A percentile compares a stretch with the other conserved stretches of the same genome.
Conservation (phyloP, 2,329 filamentous ascomycete genomes). For the Fusarium sp. region DNA sequence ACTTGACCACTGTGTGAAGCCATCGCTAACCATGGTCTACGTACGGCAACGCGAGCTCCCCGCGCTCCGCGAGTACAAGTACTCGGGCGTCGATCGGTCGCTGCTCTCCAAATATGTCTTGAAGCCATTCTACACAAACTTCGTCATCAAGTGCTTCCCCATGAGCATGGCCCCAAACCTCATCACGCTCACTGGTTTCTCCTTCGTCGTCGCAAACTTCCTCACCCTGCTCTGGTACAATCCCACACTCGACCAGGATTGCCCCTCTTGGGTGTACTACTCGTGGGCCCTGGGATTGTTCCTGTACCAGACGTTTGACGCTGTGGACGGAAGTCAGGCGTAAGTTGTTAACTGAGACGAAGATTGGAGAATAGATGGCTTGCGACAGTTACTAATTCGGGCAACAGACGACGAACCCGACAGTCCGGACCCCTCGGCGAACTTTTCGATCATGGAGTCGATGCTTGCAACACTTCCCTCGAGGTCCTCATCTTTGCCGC, state of each 20-base stretch:
- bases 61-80: slow-evolving; percentile 94
- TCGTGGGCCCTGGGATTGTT: slow-evolving; percentile 92
- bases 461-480: slow-evolving; percentile 95
- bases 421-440: slow-evolving; percentile 96
- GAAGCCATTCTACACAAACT: slow-evolving; percentile 96
- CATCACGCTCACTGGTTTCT: slow-evolving; percentile 92
- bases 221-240: slow-evolving; percentile 95
- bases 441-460: slow-evolving; percentile 97
- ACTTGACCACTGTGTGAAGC: slow-evolving; percentile 8
- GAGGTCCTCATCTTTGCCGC: slow-evolving; percentile 93
- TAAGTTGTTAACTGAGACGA: slow-evolving; percentile 59
- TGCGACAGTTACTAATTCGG: slow-evolving; percentile 15
- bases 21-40: slow-evolving; percentile 79
- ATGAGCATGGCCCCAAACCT: slow-evolving; percentile 91
- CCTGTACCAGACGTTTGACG: slow-evolving; percentile 98
- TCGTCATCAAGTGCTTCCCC: slow-evolving; percentile 94
- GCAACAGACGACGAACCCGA: slow-evolving; percentile 78
- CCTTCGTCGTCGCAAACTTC: slow-evolving; percentile 90
- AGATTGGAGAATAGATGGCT: not conserved
- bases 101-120: slow-evolving; percentile 91
- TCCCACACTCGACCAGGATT: slow-evolving; percentile 92
- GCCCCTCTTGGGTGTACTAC: slow-evolving; percentile 94
- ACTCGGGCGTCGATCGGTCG: slow-evolving; percentile 91
- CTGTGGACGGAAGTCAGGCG: slow-evolving; percentile 94
- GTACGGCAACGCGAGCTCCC: slow-evolving; percentile 91